phyloP scores from a whole-genome alignment of 306 rosid species.

The Cyamopsis tetragonoloba region DNA sequence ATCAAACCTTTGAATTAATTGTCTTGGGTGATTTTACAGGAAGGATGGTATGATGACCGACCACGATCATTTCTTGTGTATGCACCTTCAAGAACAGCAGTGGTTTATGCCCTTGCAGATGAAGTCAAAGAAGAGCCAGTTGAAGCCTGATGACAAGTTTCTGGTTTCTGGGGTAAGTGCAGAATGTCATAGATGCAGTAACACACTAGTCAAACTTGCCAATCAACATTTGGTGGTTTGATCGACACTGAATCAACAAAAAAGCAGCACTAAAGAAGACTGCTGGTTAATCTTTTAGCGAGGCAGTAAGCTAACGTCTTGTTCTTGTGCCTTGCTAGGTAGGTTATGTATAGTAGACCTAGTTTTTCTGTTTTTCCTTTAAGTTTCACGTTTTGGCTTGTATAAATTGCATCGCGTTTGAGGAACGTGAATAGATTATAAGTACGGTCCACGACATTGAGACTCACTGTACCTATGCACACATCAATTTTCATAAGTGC shows the following conservation, averaged over 20 bases:
- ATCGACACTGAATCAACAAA: conserved; percentile 5
- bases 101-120: conserved; percentile 59
- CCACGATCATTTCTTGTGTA: conserved; percentile 77
- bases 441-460: neutral
- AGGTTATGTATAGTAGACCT: conserved; percentile 2
- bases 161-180: conserved; percentile 9
- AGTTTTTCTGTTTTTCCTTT: neutral
- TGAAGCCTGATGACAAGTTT: conserved; percentile 31
- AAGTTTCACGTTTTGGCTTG: neutral
- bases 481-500: conserved; percentile 1
- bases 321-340: conserved; percentile 19
- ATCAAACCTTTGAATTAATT: conserved; percentile 19
- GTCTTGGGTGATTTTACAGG: conserved; percentile 46
- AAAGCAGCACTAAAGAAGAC: conserved; percentile 20
- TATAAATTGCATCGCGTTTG: conserved; percentile 2
- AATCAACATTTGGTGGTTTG: conserved; percentile 6
- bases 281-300: conserved; percentile 11
- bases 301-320: conserved; percentile 11
- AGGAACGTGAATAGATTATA: conserved; percentile 7
- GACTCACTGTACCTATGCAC: neutral
- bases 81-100: conserved; percentile 81
- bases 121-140: conserved; percentile 26
- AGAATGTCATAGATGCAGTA: conserved; percentile 27
- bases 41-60: conserved; percentile 60
- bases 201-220: conserved; percentile 23